Percentiles rank a stretch among this genome's conserved stretches.
Evolutionary conservation across 352 stramenopile species (phyloP).

Genomic region (Phytophthora uliginosa): DNA sequence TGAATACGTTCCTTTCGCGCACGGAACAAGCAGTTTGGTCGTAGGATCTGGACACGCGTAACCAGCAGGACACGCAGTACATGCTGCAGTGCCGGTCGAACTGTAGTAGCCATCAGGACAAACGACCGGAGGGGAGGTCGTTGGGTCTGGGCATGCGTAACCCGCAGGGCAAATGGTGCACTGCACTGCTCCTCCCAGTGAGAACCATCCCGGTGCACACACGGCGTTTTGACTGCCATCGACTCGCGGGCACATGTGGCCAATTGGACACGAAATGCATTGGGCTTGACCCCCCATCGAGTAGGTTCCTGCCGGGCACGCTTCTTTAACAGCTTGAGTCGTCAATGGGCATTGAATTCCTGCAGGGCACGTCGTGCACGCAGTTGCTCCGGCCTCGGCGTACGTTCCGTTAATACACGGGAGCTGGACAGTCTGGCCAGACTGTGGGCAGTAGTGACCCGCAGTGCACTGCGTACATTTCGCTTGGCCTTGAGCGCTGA

Average conservation of each 20-base stretch:
- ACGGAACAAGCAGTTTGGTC: constrained; percentile 55
- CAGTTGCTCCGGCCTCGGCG: constrained; percentile 48
- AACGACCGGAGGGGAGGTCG: constrained; percentile 34
- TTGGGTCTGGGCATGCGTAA: constrained; percentile 59
- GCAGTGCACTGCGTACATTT: constrained; percentile 66
- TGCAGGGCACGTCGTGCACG: constrained; percentile 60
- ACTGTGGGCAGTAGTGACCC: constrained; percentile 69
- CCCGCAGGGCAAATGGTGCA: constrained; percentile 80
- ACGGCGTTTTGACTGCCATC: constrained; percentile 62
- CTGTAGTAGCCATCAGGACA: constrained; percentile 78
- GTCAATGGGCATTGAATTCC: constrained; percentile 71
- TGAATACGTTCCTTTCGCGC: constrained; percentile 67
- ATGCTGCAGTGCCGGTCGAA: constrained; percentile 54
- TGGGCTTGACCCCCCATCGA: constrained; percentile 57
- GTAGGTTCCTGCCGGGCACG: constrained; percentile 70
- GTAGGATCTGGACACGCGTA: constrained; percentile 81
- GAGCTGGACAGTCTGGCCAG: constrained; percentile 53
- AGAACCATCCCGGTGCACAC: constrained; percentile 56
- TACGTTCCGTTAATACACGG: constrained; percentile 61
- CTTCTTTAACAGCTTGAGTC: constrained; percentile 46
- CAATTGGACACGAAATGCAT: constrained; percentile 60
- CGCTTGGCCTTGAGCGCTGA: constrained; percentile 54
- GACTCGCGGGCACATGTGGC: constrained; percentile 58
- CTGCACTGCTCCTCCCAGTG: constrained; percentile 39
- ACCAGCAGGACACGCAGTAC: constrained; percentile 70